These are phyloP conservation scores for Kodamaea sp. DNA, from an alignment of 1,139 yeast species.

Conservation along the genomic window DNA sequence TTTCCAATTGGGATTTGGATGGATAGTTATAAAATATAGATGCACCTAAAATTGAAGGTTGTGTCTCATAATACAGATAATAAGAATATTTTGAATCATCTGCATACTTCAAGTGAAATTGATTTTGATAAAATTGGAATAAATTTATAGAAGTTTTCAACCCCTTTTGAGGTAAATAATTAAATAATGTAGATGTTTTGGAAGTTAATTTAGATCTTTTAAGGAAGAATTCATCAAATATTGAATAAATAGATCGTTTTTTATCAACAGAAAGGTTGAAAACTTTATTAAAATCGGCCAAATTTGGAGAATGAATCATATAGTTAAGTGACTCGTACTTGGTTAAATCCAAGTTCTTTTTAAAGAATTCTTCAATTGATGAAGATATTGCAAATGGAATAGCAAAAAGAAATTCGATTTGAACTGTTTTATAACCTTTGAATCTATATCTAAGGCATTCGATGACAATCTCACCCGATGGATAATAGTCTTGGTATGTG, in stretches of 20 bases:
- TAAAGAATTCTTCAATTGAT: slow-evolving; percentile 9
- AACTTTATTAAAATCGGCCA: slow-evolving; percentile 7
- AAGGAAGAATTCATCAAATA: slow-evolving; percentile 5
- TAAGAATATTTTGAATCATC: slow-evolving; percentile 6
- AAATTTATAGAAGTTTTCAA: slow-evolving; percentile 1
- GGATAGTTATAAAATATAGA: slow-evolving; percentile 4
- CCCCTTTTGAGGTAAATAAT: slow-evolving; percentile 4
- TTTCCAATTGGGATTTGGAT: slow-evolving; percentile 7
- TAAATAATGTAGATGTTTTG: slow-evolving; percentile 2
- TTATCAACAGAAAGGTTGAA: slow-evolving; percentile 4
- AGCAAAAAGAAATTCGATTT: slow-evolving; percentile 10
- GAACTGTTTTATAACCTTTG: slow-evolving; percentile 8
- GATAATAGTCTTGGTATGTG: slow-evolving; percentile 11
- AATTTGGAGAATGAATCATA: slow-evolving; percentile 4
- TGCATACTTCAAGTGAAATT: slow-evolving; percentile 7
- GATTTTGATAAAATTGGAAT: slow-evolving; percentile 8
- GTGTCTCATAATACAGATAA: slow-evolving; percentile 1
- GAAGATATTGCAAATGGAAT: slow-evolving; percentile 8
- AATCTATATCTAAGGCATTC: slow-evolving; percentile 11
- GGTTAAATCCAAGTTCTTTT: slow-evolving; percentile 4
- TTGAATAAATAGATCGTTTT: slow-evolving; percentile 1
- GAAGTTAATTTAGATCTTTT: neutral
- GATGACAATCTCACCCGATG: slow-evolving; percentile 13
- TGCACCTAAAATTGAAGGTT: slow-evolving; percentile 1
- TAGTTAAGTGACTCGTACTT: slow-evolving; percentile 10